A percentile compares a stretch with the other conserved stretches of the same genome.
phyloP scores from a whole-genome alignment of 768 basidiomycete species.

The Leccinum imitatum region DNA sequence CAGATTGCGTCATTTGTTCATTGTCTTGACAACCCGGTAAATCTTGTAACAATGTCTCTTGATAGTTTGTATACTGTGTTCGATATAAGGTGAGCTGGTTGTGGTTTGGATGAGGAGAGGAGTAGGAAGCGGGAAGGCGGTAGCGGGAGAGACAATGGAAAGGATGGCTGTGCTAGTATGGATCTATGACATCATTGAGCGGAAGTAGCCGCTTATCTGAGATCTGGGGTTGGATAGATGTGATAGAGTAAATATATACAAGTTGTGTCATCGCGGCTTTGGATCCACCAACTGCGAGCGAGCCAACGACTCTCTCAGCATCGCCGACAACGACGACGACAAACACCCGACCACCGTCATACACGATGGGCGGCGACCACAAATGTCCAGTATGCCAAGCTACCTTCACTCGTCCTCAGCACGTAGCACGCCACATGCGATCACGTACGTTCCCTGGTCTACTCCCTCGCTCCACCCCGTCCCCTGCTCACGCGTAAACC shows the following conservation, averaged over 20 bases:
- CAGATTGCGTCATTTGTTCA: slow-evolving; percentile 30
- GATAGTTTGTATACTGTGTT: background rate
- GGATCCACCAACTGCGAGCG: slow-evolving; percentile 26
- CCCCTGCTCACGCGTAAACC: slow-evolving; percentile 13
- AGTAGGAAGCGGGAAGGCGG: background rate
- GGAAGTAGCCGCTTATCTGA: slow-evolving; percentile 33
- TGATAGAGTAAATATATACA: slow-evolving; percentile 38
- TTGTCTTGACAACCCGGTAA: slow-evolving; percentile 34
- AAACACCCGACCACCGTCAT: background rate
- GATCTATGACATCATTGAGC: slow-evolving; percentile 31
- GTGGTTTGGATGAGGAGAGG: background rate
- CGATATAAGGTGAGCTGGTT: background rate
- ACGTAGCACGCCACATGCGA: slow-evolving; percentile 89
- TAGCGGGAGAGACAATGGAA: background rate
- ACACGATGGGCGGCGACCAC: slow-evolving; percentile 74
- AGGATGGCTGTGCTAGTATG: background rate
- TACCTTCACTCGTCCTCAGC: slow-evolving; percentile 85
- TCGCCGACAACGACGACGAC: slow-evolving; percentile 11
- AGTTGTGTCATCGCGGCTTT: slow-evolving; percentile 36
- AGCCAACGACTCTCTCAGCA: slow-evolving; percentile 18
- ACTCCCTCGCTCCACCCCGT: slow-evolving; percentile 22
- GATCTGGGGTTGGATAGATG: slow-evolving; percentile 32
- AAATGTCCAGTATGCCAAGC: slow-evolving; percentile 86
- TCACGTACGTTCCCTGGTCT: slow-evolving; percentile 60
- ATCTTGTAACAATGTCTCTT: background rate